phyloP scores from a whole-genome alignment of 352 stramenopile species.

The Pythium sp. region DNA sequence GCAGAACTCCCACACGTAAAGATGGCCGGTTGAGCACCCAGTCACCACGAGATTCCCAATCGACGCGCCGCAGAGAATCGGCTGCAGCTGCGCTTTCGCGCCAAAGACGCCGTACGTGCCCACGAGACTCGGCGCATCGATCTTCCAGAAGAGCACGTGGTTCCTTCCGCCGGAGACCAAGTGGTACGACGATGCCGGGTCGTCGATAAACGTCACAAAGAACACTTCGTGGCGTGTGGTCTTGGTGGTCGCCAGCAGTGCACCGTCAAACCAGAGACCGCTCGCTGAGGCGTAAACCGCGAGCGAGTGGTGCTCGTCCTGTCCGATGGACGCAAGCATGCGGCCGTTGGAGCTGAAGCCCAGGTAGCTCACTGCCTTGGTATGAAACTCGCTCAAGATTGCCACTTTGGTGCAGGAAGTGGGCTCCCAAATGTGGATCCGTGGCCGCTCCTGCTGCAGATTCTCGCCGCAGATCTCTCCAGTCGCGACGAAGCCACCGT shows the following conservation, averaged over 20 bases:
- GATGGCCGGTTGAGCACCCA: slow-evolving; percentile 55
- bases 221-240: slow-evolving; percentile 54
- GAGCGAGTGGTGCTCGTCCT: slow-evolving; percentile 76
- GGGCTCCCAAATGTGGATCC: slow-evolving; percentile 77
- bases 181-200: slow-evolving; percentile 35
- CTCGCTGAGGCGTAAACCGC: slow-evolving; percentile 61
- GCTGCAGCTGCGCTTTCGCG: slow-evolving; percentile 46
- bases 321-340: slow-evolving; percentile 57
- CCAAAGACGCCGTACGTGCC: slow-evolving; percentile 64
- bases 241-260: slow-evolving; percentile 45
- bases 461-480: slow-evolving; percentile 68
- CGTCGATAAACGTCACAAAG: slow-evolving; percentile 62
- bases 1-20: slow-evolving; percentile 74
- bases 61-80: slow-evolving; percentile 57
- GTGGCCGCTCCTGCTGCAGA: slow-evolving; percentile 49
- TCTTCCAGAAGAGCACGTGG: slow-evolving; percentile 73
- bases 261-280: slow-evolving; percentile 60
- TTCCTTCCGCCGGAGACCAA: slow-evolving; percentile 63
- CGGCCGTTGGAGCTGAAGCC: slow-evolving; percentile 45
- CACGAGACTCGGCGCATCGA: slow-evolving; percentile 47
- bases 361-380: slow-evolving; percentile 64
- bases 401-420: slow-evolving; percentile 45
- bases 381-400: slow-evolving; percentile 62
- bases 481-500: slow-evolving; percentile 62
- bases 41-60: slow-evolving; percentile 56